Evolutionary conservation across 148 eudicot genomes (phyloP).

Genomic region (Persicaria maculosa): DNA sequence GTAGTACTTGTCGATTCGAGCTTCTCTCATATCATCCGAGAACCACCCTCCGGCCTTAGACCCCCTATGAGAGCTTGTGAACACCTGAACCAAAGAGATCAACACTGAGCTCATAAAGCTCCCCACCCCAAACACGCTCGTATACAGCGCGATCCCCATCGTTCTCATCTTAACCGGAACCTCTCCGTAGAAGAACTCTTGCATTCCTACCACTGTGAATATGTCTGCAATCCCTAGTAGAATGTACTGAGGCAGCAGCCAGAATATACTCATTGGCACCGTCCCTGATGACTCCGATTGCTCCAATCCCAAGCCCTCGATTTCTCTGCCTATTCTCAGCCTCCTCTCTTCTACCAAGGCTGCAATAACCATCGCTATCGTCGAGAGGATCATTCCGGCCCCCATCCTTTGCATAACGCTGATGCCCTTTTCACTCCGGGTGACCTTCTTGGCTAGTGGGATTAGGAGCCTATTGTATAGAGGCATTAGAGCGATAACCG

Average conservation of each 20-base stretch:
- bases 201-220: slow-evolving; percentile 90
- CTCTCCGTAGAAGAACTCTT: slow-evolving; percentile 77
- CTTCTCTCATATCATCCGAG: slow-evolving; percentile 67
- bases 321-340: slow-evolving; percentile 23
- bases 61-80: slow-evolving; percentile 23
- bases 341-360: slow-evolving; percentile 64
- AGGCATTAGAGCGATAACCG: slow-evolving; percentile 72
- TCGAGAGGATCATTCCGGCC: slow-evolving; percentile 68
- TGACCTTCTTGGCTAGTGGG: slow-evolving; percentile 45
- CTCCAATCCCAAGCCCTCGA: neutral
- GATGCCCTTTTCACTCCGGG: slow-evolving; percentile 54
- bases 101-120: slow-evolving; percentile 68
- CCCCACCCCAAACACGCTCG: slow-evolving; percentile 84
- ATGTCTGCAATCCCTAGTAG: slow-evolving; percentile 76
- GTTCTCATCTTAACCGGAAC: slow-evolving; percentile 76
- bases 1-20: slow-evolving; percentile 75
- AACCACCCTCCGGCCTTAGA: slow-evolving; percentile 54
- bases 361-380: slow-evolving; percentile 71
- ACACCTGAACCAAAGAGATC: slow-evolving; percentile 44
- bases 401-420: slow-evolving; percentile 78
- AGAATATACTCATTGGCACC: slow-evolving; percentile 41
- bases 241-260: slow-evolving; percentile 84
- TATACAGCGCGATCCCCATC: slow-evolving; percentile 72
- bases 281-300: slow-evolving; percentile 6
- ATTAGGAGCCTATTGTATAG: slow-evolving; percentile 57